Base-by-base conservation (phyloP, 495 filamentous ascomycete genomes). In the Poronia punctata region DNA sequence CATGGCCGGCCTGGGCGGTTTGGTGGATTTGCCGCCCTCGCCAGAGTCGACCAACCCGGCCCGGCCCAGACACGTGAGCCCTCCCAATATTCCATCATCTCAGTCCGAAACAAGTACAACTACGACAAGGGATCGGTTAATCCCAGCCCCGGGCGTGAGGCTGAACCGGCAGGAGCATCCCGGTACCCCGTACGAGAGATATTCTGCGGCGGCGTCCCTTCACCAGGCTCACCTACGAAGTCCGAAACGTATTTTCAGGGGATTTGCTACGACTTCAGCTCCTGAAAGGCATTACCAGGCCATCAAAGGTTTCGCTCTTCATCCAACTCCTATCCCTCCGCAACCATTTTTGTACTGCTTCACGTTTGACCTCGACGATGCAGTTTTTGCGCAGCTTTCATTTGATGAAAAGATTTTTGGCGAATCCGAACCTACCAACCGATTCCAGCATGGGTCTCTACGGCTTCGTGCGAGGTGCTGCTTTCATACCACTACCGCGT, bases 161-260 rank as follows among this genome's bases (percentile, higher is more conserved):
- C 53, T 56, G 14, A 36, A 21, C 19, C n/a, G 38, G 3, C 44
- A 35, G 4, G 60, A 69, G 10, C 61, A 56, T 48, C 60, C 71
- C 0, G 54, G 61, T 11, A 60, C 59, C 17, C 56, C 55, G 0
- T 53, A 61, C 18, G 71, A 69, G 6, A 60, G 58, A 5, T 67
- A 66, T 50, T 66, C 78, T 20, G 37, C 68, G 19, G 42, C 62
- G 21, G 57, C 62, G 22, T 65, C 71, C 3, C 63, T 83, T 23
- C 79, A 83, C 41, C 76, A 79, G 54, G 69, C 66, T 25, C 60
- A 75, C 47, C 58, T 75, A 28, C 67, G 71, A 21, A 80, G 76
- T 40, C 78, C 78, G 1, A 52, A 66, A 10, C 68, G 73, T 27
- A 59, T 61, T 23, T 39, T 67, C 4, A 23, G 58, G 28, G 40